Evolutionary conservation across 257 asterid genomes (phyloP), one percentile per base, ranked within the genome.

Genomic region (Fraxinus americana): DNA sequence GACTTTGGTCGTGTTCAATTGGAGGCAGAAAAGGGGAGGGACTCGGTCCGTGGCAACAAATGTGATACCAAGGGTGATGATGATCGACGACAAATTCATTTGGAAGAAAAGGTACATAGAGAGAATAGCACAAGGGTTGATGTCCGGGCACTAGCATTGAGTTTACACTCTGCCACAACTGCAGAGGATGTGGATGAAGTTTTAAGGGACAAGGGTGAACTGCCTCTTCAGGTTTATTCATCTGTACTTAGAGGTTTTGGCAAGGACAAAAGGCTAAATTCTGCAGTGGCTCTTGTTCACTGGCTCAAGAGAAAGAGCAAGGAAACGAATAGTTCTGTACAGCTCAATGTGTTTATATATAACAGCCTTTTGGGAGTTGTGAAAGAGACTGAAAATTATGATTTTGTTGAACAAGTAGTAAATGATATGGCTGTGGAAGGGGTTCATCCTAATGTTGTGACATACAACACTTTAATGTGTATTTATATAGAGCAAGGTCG

Each of bases 201-300:
- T 87, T 84, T 96, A 13, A 81, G 84, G 84, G 88, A 80, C 78
- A 90, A 85, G 66, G 75, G 77, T 19, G 87, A 86, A 17, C 80
- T 92, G 21, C 98, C 98, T 4, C 96, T 95, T 79, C 99, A 89
- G 78, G 97, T 96, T 21, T 96, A 83, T 77, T 96, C 97, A 0
- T 84, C 97, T 43, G 78, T 92, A 32, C 91, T 96, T 76, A 87
- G 90, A 84, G 86, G 92, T 63, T 88, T 96, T 59, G 98, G 99
- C 45, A 96, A 88, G 30, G 94, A 96, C 3, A 90, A 88, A 83
- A 88, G 80, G 85, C 71, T 90, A 23, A 85, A 88, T 14, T 69
- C 91, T 2, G 97, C 91, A 0, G 72, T 93, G 87, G 94, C 93
- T 76, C 86, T 93, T 57, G 90, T 86, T n/a, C 88, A 90, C 75